phyloP scores from a whole-genome alignment of 2,329 filamentous ascomycete species.

The Apiospora saccharicola region DNA sequence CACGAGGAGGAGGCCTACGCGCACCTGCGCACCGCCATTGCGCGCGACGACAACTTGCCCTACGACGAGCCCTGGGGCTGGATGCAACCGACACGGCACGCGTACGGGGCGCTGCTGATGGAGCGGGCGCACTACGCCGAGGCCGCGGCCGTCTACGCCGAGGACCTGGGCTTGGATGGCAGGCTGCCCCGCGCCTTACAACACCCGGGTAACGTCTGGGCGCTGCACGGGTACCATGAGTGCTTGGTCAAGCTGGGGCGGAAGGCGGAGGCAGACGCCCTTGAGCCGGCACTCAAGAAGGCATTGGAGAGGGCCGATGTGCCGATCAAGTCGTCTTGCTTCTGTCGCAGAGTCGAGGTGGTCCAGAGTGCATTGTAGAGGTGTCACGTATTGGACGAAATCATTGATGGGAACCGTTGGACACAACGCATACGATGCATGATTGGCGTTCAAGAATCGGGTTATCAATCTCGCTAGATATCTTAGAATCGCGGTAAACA shows the following conservation, averaged over 20 bases:
- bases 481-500: background rate
- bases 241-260: slow-evolving; percentile 66
- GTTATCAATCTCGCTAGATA: background rate
- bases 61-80: slow-evolving; percentile 82
- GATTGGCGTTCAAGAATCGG: background rate
- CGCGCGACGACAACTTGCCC: slow-evolving; percentile 67
- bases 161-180: slow-evolving; percentile 67
- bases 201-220: slow-evolving; percentile 80
- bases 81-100: slow-evolving; percentile 79
- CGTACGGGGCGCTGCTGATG: slow-evolving; percentile 72
- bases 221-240: slow-evolving; percentile 76
- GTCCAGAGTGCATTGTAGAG: background rate
- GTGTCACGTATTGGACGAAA: background rate
- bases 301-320: slow-evolving; percentile 40
- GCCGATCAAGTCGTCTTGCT: slow-evolving; percentile 46
- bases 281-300: slow-evolving; percentile 37
- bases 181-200: slow-evolving; percentile 67
- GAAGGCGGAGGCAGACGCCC: slow-evolving; percentile 44
- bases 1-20: slow-evolving; percentile 66
- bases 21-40: slow-evolving; percentile 63
- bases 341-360: slow-evolving; percentile 37
- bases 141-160: slow-evolving; percentile 64
- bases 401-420: background rate
- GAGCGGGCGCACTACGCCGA: slow-evolving; percentile 69
- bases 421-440: background rate